Evolutionary conservation across 306 rosid genomes (phyloP), one percentile per base, ranked within the genome.

Genomic region (Cyamopsis tetragonoloba): DNA sequence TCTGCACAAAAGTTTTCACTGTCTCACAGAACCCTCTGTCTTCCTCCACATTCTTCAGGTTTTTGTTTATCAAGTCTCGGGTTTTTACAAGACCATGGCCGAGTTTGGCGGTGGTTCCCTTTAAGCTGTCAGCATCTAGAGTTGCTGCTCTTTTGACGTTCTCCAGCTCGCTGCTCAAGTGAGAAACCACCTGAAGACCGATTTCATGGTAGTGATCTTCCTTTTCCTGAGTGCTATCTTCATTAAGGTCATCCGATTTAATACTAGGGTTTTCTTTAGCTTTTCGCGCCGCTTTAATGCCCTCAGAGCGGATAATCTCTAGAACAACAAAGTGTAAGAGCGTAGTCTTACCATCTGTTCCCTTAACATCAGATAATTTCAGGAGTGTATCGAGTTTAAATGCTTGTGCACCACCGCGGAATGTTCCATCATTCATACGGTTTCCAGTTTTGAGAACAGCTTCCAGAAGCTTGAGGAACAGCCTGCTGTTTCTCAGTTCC

Each of bases 381-480:
- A 95, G 80, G 20, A 95, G 97, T 6, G 99, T 95, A 72, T 95
- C 97, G 32, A 95, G 95, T 77, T 88, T 95, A 66, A 95, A 95
- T 20, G 99, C 99, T 81, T 83, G 95, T 19, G 99, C 99, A 66
- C 97, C 88, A 23, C 99, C 99, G 38, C 97, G 96, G 71, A 83
- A 95, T 48, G 99, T 95, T 74, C 99, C 99, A 22, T 72, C 88
- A 23, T 95, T 95, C 99, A 95, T 95, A 20, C 99, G 97, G 73
- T 95, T 95, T n/a, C 99, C 99, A n/a, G 99, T 95, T 80, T 95
- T 95, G 35, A 95, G 96, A 85, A 95, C 99, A 44, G 99, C 99
- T 88, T 95, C 99, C 32, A 95, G 86, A 79, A 90, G 96, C 73
- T 95, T 95, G 76, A 88, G 96, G 83, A 95, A 95, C 64, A 95